phyloP scores from a whole-genome alignment of 257 asterid species.

The Ajuga chamaepitys region DNA sequence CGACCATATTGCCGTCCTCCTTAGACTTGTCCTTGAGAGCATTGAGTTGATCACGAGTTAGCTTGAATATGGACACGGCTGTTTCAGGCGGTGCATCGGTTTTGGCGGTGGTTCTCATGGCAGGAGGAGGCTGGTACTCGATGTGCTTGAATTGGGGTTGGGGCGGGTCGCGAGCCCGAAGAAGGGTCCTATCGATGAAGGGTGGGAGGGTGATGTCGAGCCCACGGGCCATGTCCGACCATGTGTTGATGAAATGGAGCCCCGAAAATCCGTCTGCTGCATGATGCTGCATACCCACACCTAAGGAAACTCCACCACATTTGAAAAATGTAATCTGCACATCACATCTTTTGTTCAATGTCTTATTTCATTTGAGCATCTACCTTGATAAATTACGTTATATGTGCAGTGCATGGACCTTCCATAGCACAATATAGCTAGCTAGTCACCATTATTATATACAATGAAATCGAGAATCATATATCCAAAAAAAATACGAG shows the following conservation, averaged over 20 bases:
- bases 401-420: too few relatives aligned
- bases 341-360: not conserved
- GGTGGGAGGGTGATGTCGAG: slow-evolving; percentile 60
- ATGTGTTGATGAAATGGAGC: slow-evolving; percentile 91
- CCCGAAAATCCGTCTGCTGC: slow-evolving; percentile 95
- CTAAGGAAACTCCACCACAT: slow-evolving; percentile 93
- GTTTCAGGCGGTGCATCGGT: slow-evolving; percentile 29
- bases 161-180: slow-evolving; percentile 79
- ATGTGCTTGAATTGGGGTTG: slow-evolving; percentile 73
- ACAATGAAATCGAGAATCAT: too few relatives aligned
- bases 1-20: slow-evolving; percentile 41
- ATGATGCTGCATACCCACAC: slow-evolving; percentile 96
- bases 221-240: slow-evolving; percentile 98
- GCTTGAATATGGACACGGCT: slow-evolving; percentile 55
- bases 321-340: slow-evolving; percentile 75
- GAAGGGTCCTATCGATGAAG: slow-evolving; percentile 83
- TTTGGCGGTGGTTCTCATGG: slow-evolving; percentile 29
- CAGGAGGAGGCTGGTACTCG: slow-evolving; percentile 92
- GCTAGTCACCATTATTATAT: too few relatives aligned
- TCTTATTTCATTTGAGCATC: too few relatives aligned
- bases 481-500: too few relatives aligned
- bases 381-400: too few relatives aligned
- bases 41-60: slow-evolving; percentile 50
- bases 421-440: too few relatives aligned
- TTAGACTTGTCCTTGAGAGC: slow-evolving; percentile 68